Evolutionary conservation across 805 yeast genomes (phyloP).

Genomic region (Cyberlindnera americana): DNA sequence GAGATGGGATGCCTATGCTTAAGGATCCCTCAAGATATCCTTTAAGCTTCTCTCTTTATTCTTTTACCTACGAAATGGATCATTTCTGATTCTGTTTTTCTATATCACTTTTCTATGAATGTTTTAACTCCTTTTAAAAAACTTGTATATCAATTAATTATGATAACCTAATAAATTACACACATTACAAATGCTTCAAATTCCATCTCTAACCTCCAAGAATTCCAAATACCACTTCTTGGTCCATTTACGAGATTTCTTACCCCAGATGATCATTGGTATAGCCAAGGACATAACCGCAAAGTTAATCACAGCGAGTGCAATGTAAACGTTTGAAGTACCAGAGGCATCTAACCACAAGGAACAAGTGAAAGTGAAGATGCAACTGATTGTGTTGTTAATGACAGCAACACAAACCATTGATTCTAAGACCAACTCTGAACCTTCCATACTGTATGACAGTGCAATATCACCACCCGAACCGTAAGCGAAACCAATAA

Average conservation of each 20-base stretch:
- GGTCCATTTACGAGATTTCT: conserved; percentile 54
- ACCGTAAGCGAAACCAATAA: conserved; percentile 68
- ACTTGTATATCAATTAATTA: too few species aligned
- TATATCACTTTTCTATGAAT: too few species aligned
- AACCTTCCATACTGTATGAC: conserved; percentile 66
- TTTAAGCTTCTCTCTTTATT: too few species aligned
- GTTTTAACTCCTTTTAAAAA: too few species aligned
- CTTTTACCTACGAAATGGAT: too few species aligned
- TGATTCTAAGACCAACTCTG: conserved; percentile 66
- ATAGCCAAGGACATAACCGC: conserved; percentile 52
- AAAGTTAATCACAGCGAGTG: conserved; percentile 57
- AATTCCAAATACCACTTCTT: conserved; percentile 51
- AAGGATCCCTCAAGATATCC: too few species aligned
- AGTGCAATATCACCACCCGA: conserved; percentile 69
- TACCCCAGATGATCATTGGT: conserved; percentile 61
- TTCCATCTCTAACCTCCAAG: conserved; percentile 50
- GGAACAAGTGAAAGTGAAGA: conserved; percentile 64
- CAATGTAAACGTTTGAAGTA: conserved; percentile 54
- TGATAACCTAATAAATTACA: too few species aligned
- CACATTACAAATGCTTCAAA: too few species aligned
- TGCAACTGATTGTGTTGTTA: conserved; percentile 61
- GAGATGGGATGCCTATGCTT: conserved; percentile 9
- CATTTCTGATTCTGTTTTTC: too few species aligned
- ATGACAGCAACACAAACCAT: conserved; percentile 67
- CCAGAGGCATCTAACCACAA: conserved; percentile 57